Base-by-base conservation (phyloP, 129 eudicot species). In the Rutidosis leptorrhynchoides region DNA sequence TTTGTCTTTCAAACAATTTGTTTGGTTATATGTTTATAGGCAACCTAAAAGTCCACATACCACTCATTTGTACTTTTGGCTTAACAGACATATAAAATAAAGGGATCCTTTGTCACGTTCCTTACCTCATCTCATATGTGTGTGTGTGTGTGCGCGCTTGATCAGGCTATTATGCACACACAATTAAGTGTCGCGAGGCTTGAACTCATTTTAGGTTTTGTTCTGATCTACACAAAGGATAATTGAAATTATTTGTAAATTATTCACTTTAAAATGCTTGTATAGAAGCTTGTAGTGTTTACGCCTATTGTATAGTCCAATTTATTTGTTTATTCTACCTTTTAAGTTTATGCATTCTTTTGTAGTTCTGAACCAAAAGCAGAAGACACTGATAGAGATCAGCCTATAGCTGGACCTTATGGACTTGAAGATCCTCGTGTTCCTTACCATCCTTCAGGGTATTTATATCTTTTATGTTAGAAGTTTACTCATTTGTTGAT, bases 381-480 rank as follows among this genome's bases (percentile, higher is more conserved):
- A 55, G 24, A 69, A 63, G 76, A 73, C 65, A 65, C 40, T 40
- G 77, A 72, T 28, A 64, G 67, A 58, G 65, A 65, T 75, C 62
- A 77, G 55, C 74, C 84, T 43, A 54, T 42, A 52, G 37, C 51
- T 35, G 76, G 42, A 55, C 75, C 64, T n/a, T 40, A 66, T 37
- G 77, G 77, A 67, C 70, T 76, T 35, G 51, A 74, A 64, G 80
- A 49, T 26, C 71, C 60, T 58, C 53, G 56, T 71, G 23, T 23
- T 56, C 75, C 77, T 61, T 73, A 77, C 75, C 48, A 74, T 68
- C 82, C 84, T 69, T 72, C 80, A 67, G 71, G 90, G 87, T 79
- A 77, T 37, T 26, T 14, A 7, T 29, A 4, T 6, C 12, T 26
- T 57, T 2, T 23, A 2, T 25, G 11, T 0, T 61, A 35, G 28